Conservation (phyloP, 1,284 basidiomycete species). For the Tilletia caries region DNA sequence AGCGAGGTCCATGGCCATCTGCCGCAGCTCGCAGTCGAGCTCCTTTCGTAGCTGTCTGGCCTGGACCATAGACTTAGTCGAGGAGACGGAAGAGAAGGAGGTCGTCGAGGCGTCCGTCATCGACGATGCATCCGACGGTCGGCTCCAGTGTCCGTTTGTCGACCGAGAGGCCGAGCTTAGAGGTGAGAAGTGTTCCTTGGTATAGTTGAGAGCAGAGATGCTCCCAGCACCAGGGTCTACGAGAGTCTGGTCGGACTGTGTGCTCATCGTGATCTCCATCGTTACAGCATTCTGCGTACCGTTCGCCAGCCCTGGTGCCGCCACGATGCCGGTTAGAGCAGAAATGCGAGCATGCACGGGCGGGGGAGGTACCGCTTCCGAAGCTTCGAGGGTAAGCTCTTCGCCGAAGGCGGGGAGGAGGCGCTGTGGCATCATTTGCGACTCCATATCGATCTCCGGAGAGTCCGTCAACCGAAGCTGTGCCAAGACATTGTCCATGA, state of each 20-base stretch:
- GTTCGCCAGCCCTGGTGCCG: background rate
- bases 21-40: constrained; percentile 2
- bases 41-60: constrained; percentile 6
- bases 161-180: background rate
- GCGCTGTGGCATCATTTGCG: background rate
- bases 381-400: background rate
- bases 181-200: background rate
- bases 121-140: constrained; percentile 1
- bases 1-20: constrained; percentile 8
- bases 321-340: background rate
- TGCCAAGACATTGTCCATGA: constrained; percentile 9
- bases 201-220: background rate
- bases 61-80: constrained; percentile 2
- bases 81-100: constrained; percentile 4
- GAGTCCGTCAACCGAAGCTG: background rate
- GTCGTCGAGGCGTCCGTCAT: background rate
- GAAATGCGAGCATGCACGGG: background rate
- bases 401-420: constrained; percentile 5
- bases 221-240: background rate
- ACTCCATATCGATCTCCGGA: background rate
- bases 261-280: constrained; percentile 2
- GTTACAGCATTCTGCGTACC: background rate
- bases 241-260: constrained; percentile 5
- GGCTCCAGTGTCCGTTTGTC: constrained; percentile 7
- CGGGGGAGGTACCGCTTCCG: background rate